Evolutionary conservation across 495 filamentous ascomycete genomes (phyloP), one percentile per base, ranked within the genome.

Genomic region (Aspergillus taichungensis): DNA sequence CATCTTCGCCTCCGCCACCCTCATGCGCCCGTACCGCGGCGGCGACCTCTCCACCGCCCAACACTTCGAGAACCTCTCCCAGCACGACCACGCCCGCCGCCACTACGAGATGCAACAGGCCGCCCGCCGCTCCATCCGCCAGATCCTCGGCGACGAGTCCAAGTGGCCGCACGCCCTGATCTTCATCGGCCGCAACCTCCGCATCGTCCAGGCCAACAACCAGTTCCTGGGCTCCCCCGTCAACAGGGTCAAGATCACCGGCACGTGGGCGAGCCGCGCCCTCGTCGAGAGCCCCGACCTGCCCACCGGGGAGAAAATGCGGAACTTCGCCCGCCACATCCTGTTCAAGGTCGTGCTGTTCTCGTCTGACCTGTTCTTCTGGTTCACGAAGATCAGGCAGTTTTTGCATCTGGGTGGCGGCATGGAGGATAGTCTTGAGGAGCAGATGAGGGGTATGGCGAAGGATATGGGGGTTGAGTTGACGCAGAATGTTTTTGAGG

Each of bases 381-480:
- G 80, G 50, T 87, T 83, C 47, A 82, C 79, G 40, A 84, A 83
- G 67, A 41, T 92, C 12, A 73, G 75, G 45, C 90, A 95, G 64
- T 74, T 75, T 50, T 57, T 96, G 30, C 80, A 82, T 2, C 63
- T 78, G 2, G 88, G 90, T 2, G 73, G 76, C 11, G 91, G 91
- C 0, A 94, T 96, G 86, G 92, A 98, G 56, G 91, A 96, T 58
- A 86, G 89, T 42, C 77, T 98, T 28, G 92, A 98, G 70, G 76
- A 73, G 49, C 74, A 84, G 55, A 88, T 98, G 87, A 80, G 74
- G 63, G 71, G 66, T 28, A 85, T 95, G 69, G 92, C 92, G 0
- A 90, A 84, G 60, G 87, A 92, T 55, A 85, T 94, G 60, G 92
- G 92, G 0, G 78, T 98, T 1, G 90, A 98, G 59, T 60, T 96